Conservation (phyloP, 495 filamentous ascomycete genomes). For the Trichoderma orchidacearum region DNA sequence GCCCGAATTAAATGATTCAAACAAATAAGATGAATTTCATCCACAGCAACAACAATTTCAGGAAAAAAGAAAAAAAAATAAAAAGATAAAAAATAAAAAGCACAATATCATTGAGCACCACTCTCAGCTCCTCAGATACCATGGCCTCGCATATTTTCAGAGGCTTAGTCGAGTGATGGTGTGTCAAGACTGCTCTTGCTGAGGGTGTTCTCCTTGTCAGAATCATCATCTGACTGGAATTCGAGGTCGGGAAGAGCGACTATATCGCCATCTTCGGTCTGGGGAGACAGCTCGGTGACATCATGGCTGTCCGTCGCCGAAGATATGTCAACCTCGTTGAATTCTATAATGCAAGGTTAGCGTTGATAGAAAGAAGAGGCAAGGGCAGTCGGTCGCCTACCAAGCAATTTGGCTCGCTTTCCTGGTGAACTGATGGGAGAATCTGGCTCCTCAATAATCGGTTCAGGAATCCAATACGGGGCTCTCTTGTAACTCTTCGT, state of each 20-base stretch:
- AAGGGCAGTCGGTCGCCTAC: background rate
- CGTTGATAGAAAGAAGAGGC: background rate
- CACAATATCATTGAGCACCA: background rate
- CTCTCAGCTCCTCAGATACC: background rate
- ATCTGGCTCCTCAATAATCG: slow-evolving; percentile 1
- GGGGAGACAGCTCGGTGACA: background rate
- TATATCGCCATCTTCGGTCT: background rate
- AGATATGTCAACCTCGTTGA: background rate
- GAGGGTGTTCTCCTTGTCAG: background rate
- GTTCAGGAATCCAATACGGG: background rate
- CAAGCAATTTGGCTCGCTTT: background rate
- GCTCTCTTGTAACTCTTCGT: background rate
- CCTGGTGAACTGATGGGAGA: background rate
- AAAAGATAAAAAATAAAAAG: background rate
- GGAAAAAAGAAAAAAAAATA: background rate
- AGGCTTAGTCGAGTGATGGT: background rate
- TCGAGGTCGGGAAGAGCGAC: background rate
- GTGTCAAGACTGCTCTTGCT: background rate
- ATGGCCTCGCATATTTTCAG: background rate
- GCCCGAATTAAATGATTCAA: background rate
- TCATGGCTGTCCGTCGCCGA: background rate
- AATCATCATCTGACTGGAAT: background rate
- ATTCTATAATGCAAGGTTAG: background rate
- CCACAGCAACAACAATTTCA: background rate
- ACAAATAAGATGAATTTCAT: background rate